These are phyloP conservation scores for Malassezia japonica DNA, from an alignment of 1,284 basidiomycete species.

Conservation along the genomic window DNA sequence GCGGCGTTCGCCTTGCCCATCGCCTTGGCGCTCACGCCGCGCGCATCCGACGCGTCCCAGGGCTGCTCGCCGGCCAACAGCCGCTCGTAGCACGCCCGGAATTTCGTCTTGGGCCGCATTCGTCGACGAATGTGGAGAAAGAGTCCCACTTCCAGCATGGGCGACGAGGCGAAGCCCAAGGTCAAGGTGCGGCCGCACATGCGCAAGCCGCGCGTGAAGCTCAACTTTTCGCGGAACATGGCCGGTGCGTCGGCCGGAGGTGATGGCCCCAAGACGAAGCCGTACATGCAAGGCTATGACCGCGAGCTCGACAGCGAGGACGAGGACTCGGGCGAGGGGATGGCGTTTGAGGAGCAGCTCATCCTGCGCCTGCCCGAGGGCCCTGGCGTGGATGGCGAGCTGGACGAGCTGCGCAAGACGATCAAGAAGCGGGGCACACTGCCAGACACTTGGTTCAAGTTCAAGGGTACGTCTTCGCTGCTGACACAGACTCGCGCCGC, in stretches of 20 bases:
- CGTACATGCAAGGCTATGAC: constrained; percentile 54
- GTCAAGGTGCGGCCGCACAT: constrained; percentile 4
- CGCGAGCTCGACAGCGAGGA: constrained; percentile 91
- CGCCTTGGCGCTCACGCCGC: constrained; percentile 18
- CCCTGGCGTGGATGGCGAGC: constrained; percentile 53
- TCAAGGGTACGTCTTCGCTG: constrained; percentile 66
- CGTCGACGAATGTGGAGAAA: no score
- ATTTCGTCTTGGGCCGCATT: constrained; percentile 27
- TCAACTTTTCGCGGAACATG: constrained; percentile 16
- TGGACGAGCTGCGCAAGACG: constrained; percentile 51
- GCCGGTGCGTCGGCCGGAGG: constrained; percentile 15
- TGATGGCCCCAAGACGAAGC: constrained; percentile 37
- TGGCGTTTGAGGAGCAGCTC: constrained; percentile 96
- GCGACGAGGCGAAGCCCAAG: not conserved
- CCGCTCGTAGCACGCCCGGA: constrained; percentile 27
- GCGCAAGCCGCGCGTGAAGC: constrained; percentile 15
- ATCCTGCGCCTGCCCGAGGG: constrained; percentile 80
- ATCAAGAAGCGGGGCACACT: constrained; percentile 65
- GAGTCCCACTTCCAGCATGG: not conserved
- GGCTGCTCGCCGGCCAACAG: constrained; percentile 36
- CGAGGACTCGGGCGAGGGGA: constrained; percentile 56
- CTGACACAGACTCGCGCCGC: constrained; percentile 76
- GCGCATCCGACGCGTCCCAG: constrained; percentile 18
- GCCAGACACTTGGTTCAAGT: constrained; percentile 88
- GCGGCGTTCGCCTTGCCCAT: constrained; percentile 34